These are phyloP conservation scores for Solanum infundibuliforme DNA, from an alignment of 257 asterid species.

Conservation along the genomic window DNA sequence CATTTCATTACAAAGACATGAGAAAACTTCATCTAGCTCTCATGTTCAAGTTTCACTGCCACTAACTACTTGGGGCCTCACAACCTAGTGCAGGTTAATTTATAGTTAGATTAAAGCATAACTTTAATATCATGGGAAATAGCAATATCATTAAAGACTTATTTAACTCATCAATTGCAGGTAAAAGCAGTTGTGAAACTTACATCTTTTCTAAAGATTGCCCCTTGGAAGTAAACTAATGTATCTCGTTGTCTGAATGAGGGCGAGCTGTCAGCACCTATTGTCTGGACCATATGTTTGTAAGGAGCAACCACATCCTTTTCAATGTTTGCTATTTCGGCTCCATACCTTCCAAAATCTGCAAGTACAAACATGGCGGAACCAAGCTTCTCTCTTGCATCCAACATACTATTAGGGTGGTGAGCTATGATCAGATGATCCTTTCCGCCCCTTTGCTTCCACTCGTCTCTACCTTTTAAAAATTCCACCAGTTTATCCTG, in stretches of 20 bases:
- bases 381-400: slow-evolving; percentile 46
- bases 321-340: slow-evolving; percentile 42
- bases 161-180: not conserved
- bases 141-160: not conserved
- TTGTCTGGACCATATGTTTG: slow-evolving; percentile 63
- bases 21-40: not conserved
- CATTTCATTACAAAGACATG: not conserved
- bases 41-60: not conserved
- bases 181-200: slow-evolving; percentile 15
- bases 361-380: slow-evolving; percentile 68
- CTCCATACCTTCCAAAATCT: slow-evolving; percentile 66
- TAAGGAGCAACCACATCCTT: slow-evolving; percentile 89
- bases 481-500: slow-evolving; percentile 54
- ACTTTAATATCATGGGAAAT: not conserved
- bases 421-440: slow-evolving; percentile 70
- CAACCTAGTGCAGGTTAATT: not conserved
- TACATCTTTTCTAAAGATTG: slow-evolving; percentile 73
- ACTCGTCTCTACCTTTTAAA: slow-evolving; percentile 41
- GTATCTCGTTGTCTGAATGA: slow-evolving; percentile 38
- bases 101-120: not conserved
- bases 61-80: not conserved
- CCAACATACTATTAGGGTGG: slow-evolving; percentile 71
- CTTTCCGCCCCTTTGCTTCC: slow-evolving; percentile 48
- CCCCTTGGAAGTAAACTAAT: slow-evolving; percentile 70
- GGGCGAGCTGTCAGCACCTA: slow-evolving; percentile 23